Evolutionary conservation across 306 rosid genomes (phyloP).

Genomic region (Crotalaria pallida): DNA sequence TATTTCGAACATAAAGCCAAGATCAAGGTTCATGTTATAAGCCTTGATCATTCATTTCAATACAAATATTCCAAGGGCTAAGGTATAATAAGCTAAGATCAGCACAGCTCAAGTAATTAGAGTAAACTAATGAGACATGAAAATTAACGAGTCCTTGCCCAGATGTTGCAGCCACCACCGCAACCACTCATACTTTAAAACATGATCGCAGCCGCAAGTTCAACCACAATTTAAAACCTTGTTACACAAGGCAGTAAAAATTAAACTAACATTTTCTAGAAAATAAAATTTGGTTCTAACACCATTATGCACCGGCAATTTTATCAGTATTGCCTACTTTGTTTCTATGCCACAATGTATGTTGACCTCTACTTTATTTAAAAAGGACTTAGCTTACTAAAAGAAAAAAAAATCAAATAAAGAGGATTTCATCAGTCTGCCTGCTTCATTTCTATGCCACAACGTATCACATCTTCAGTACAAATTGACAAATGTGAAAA

Average conservation of each 20-base stretch:
- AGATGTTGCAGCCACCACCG: not conserved
- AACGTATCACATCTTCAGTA: not conserved
- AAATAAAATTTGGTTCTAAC: constrained; percentile 7
- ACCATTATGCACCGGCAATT: constrained; percentile 3
- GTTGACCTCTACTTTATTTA: not conserved
- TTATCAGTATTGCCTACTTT: not conserved
- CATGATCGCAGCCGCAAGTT: not conserved
- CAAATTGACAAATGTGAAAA: not conserved
- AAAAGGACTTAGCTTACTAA: not conserved
- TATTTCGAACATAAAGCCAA: not conserved
- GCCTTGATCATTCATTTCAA: not conserved
- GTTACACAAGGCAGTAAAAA: not conserved
- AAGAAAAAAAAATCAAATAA: not conserved
- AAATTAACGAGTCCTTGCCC: too few relatives aligned
- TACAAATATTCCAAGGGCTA: not conserved
- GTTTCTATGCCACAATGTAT: not conserved
- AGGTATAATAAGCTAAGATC: not conserved
- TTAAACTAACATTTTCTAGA: not conserved
- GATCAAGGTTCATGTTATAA: not conserved
- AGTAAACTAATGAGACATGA: not conserved
- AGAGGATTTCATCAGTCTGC: too few relatives aligned
- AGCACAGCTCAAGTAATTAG: not conserved
- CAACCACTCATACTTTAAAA: not conserved
- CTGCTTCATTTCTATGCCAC: too few relatives aligned
- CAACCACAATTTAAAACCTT: not conserved